Evolutionary conservation across 345 rosid species (phyloP).

Genomic region (Arabis alpina): DNA sequence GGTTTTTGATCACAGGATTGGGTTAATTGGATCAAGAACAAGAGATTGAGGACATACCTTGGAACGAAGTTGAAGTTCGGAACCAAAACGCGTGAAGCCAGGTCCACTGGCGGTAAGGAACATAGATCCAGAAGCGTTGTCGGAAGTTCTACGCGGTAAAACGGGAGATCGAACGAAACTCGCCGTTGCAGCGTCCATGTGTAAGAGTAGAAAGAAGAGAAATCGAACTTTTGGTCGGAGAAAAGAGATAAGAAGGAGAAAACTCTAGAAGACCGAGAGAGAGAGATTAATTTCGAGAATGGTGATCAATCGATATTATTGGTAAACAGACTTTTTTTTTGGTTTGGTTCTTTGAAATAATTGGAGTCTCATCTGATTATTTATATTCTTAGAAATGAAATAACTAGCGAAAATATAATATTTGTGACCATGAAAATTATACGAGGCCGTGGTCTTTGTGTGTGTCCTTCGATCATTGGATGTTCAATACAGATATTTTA

Average conservation of each 20-base stretch:
- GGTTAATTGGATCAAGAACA: background rate
- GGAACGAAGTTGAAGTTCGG: slow-evolving; percentile 22
- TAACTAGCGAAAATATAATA: background rate
- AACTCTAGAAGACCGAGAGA: slow-evolving; percentile 7
- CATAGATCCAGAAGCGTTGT: slow-evolving; percentile 47
- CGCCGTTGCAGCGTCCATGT: slow-evolving; percentile 57
- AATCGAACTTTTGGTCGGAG: slow-evolving; percentile 21
- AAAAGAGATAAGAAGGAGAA: slow-evolving; percentile 31
- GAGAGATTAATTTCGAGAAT: background rate
- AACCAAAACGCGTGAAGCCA: slow-evolving; percentile 41
- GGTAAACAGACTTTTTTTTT: slow-evolving; percentile 17
- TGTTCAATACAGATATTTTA: background rate
- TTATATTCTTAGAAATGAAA: slow-evolving; percentile 20
- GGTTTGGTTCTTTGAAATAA: slow-evolving; percentile 26
- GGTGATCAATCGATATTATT: slow-evolving; percentile 21
- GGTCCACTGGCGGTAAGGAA: slow-evolving; percentile 45
- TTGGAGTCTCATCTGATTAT: slow-evolving; percentile 12
- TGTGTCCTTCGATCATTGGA: slow-evolving; percentile 4
- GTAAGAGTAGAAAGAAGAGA: background rate
- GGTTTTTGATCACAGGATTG: background rate
- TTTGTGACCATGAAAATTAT: slow-evolving; percentile 30
- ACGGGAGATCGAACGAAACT: slow-evolving; percentile 47
- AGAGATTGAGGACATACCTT: slow-evolving; percentile 44
- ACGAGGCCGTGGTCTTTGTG: slow-evolving; percentile 24
- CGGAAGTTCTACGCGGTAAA: slow-evolving; percentile 35